phyloP scores from a whole-genome alignment of 768 basidiomycete species.

The Asterophora parasitica region DNA sequence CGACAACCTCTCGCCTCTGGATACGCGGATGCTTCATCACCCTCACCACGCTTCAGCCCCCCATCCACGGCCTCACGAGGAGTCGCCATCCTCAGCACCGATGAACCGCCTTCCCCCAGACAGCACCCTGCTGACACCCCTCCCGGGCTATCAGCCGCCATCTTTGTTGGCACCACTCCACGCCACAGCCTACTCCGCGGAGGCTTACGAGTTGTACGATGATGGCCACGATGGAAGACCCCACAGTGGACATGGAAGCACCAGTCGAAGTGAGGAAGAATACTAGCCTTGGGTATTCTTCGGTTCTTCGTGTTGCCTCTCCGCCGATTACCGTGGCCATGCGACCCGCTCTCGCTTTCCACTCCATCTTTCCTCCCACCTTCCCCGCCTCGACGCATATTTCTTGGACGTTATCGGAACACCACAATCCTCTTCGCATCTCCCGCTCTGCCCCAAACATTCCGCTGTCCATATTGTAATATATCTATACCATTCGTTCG shows the following conservation, averaged over 20 bases:
- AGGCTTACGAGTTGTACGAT: conserved; percentile 33
- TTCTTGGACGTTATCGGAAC: conserved; percentile 6
- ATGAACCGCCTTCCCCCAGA: conserved; percentile 50
- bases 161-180: conserved; percentile 33
- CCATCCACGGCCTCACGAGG: conserved; percentile 12
- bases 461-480: conserved; percentile 3
- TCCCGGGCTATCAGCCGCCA: conserved; percentile 50
- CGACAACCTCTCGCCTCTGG: conserved; percentile 27
- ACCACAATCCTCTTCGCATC: not conserved
- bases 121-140: conserved; percentile 69
- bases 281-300: conserved; percentile 11
- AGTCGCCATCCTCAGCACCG: conserved; percentile 17
- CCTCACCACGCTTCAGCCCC: conserved; percentile 19
- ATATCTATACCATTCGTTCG: conserved; percentile 8
- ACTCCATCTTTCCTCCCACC: conserved; percentile 4
- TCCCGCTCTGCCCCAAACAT: conserved; percentile 3
- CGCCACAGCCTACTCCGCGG: conserved; percentile 21
- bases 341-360: not conserved
- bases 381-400: not conserved
- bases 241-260: conserved; percentile 36
- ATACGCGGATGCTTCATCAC: conserved; percentile 16
- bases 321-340: not conserved
- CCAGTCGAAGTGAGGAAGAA: conserved; percentile 29
- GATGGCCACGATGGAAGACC: conserved; percentile 36
- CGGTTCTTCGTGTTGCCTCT: not conserved